Conservation (phyloP, 2,329 filamentous ascomycete genomes). For the Aspergillus sergii region DNA sequence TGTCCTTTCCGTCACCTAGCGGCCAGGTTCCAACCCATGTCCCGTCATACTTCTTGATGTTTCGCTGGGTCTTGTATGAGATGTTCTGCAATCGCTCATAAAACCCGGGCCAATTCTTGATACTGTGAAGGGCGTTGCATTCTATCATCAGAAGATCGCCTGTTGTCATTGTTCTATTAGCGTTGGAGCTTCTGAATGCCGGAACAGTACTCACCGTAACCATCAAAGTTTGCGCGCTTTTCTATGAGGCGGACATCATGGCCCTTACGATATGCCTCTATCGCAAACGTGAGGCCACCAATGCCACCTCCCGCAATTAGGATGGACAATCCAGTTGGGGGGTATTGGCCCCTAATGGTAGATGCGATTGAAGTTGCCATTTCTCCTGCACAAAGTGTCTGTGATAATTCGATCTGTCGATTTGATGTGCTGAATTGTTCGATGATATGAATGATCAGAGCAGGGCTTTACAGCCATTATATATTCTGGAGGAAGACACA, state of each 20-base stretch:
- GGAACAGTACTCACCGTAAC: neutral
- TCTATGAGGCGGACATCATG: conserved; percentile 6
- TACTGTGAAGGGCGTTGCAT: conserved; percentile 1
- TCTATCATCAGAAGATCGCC: neutral
- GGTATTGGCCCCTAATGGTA: neutral
- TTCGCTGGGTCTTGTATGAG: neutral
- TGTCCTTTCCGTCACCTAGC: neutral
- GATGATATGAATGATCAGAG: neutral
- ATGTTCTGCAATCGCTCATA: neutral
- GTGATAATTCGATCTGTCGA: neutral
- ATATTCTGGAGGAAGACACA: neutral
- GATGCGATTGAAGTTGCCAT: neutral
- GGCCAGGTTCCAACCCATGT: conserved; percentile 4
- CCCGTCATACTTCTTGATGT: conserved; percentile 8
- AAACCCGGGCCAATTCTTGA: conserved; percentile 4
- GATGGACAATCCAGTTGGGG: conserved; percentile 2
- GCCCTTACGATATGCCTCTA: conserved; percentile 11
- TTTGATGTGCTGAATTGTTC: neutral
- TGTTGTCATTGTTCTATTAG: neutral
- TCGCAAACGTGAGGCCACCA: conserved; percentile 6
- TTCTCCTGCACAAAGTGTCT: neutral
- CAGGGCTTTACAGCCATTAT: neutral
- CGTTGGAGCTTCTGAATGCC: neutral
- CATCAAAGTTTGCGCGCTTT: neutral
- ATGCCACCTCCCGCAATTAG: conserved; percentile 8